A percentile compares a stretch with the other conserved stretches of the same genome.
phyloP scores from a whole-genome alignment of 2,329 filamentous ascomycete species.

The Cryphonectria nitschkei region DNA sequence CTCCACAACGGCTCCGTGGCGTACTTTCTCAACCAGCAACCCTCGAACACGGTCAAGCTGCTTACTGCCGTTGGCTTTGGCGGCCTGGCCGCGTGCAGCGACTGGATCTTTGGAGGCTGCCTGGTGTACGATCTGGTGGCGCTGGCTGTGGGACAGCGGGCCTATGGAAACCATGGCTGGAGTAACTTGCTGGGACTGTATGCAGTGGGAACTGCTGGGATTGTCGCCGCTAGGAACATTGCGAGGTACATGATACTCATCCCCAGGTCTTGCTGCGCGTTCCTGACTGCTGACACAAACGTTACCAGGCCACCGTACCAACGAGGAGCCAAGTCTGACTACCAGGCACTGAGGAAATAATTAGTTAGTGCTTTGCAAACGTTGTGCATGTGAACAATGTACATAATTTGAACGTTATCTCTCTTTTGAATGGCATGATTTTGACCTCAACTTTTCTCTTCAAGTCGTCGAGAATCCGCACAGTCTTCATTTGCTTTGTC shows the following conservation, averaged over 20 bases:
- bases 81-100: conserved; percentile 50
- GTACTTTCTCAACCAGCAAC: conserved; percentile 54
- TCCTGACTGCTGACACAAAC: not conserved
- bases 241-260: conserved; percentile 43
- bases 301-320: not conserved
- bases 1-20: conserved; percentile 62
- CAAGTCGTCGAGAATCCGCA: too few relatives aligned
- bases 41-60: conserved; percentile 51
- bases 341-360: not conserved
- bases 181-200: conserved; percentile 54
- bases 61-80: conserved; percentile 59
- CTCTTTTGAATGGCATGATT: not conserved
- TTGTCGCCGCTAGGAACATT: conserved; percentile 57
- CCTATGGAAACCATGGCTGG: conserved; percentile 49
- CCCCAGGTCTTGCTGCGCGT: not conserved
- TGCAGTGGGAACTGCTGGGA: conserved; percentile 54
- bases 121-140: conserved; percentile 62
- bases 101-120: conserved; percentile 65
- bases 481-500: too few relatives aligned
- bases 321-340: not conserved
- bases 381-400: not conserved
- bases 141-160: conserved; percentile 55
- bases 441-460: too few relatives aligned
- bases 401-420: not conserved
- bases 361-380: too few relatives aligned